These are phyloP conservation scores for Singerocomus inundabilis DNA, from an alignment of 1,284 basidiomycete species.

Conservation along the genomic window DNA sequence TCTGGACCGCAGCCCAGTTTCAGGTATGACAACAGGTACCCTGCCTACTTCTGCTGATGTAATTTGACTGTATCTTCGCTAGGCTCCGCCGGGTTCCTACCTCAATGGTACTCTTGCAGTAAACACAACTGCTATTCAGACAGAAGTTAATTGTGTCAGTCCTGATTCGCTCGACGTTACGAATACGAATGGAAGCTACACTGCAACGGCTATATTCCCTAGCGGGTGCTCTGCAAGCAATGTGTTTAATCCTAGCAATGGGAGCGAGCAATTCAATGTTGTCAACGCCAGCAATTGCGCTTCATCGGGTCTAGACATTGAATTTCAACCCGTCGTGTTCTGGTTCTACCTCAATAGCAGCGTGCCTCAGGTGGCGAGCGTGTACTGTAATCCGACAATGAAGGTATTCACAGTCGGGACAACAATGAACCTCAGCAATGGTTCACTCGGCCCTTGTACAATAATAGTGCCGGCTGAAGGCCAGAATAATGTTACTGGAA, in stretches of 20 bases:
- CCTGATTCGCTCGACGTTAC: slow-evolving; percentile 35
- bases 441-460: slow-evolving; percentile 39
- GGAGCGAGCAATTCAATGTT: slow-evolving; percentile 50
- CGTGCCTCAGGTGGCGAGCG: slow-evolving; percentile 41
- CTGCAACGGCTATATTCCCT: slow-evolving; percentile 41
- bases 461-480: slow-evolving; percentile 28
- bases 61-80: neutral
- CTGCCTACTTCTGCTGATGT: neutral
- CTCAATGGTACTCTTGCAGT: slow-evolving; percentile 53
- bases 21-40: slow-evolving; percentile 32
- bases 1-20: slow-evolving; percentile 54
- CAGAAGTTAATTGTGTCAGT: slow-evolving; percentile 45
- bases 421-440: slow-evolving; percentile 43
- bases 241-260: slow-evolving; percentile 38
- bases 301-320: slow-evolving; percentile 30
- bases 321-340: slow-evolving; percentile 59
- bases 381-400: slow-evolving; percentile 58
- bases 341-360: slow-evolving; percentile 49
- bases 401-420: slow-evolving; percentile 43
- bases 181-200: slow-evolving; percentile 28
- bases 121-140: slow-evolving; percentile 53
- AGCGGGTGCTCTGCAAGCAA: slow-evolving; percentile 43
- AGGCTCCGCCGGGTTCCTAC: slow-evolving; percentile 38
- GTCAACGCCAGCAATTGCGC: slow-evolving; percentile 40
- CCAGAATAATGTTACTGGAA: slow-evolving; percentile 52